Evolutionary conservation across 83 land plant genomes (phyloP).

Genomic region (Picea abies): DNA sequence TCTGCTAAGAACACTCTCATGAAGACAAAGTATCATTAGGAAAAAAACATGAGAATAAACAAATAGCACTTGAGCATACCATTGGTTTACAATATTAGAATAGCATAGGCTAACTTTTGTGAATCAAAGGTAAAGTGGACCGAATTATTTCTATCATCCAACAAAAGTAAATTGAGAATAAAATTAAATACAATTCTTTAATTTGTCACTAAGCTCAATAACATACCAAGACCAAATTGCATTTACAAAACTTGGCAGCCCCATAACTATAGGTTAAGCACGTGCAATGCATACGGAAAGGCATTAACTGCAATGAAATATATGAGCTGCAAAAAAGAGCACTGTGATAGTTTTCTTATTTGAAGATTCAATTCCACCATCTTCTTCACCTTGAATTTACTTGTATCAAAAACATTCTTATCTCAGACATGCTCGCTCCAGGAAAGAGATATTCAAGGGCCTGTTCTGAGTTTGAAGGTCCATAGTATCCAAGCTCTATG

Average conservation of each 20-base stretch:
- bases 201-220: not conserved
- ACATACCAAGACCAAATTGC: not conserved
- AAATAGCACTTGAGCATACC: not conserved
- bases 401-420: not conserved
- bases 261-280: not conserved
- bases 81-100: not conserved
- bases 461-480: not conserved
- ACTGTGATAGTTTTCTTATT: too few species aligned
- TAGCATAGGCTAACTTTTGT: not conserved
- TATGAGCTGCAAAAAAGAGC: too few species aligned
- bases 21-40: too few species aligned
- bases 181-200: not conserved
- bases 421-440: not conserved
- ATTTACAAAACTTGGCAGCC: not conserved
- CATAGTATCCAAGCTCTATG: too few species aligned
- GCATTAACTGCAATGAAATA: not conserved
- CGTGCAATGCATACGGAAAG: not conserved
- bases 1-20: not conserved
- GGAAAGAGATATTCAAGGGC: not conserved
- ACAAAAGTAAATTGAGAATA: not conserved
- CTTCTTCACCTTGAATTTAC: not conserved
- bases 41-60: not conserved
- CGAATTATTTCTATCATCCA: not conserved
- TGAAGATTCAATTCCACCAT: not conserved
- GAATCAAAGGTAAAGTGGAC: not conserved